A percentile compares a stretch with the other conserved stretches of the same genome.
phyloP scores from a whole-genome alignment of 306 rosid genomes.

The Prunus mume region DNA sequence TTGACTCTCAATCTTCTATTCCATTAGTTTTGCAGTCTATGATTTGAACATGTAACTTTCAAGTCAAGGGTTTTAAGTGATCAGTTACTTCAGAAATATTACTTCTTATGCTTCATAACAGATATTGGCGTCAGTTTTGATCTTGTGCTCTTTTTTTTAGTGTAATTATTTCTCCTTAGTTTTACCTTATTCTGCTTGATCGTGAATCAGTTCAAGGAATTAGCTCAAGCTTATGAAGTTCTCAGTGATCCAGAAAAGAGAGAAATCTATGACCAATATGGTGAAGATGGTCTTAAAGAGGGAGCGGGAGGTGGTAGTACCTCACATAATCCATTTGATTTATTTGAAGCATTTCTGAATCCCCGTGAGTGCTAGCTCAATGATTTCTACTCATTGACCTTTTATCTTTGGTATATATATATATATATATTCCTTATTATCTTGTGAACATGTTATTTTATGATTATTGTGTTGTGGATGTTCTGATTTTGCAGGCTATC shows the following conservation, averaged over 20 bases:
- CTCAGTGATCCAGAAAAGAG: slow-evolving; percentile 69
- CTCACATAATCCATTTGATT: slow-evolving; percentile 64
- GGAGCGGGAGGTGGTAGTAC: slow-evolving; percentile 67
- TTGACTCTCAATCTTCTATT: too few relatives aligned
- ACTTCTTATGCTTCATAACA: background rate
- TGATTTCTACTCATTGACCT: background rate
- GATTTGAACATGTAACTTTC: background rate
- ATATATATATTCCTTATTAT: background rate
- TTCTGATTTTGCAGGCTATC: slow-evolving; percentile 32
- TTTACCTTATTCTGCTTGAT: background rate
- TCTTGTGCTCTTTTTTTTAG: background rate
- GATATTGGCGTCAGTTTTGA: background rate
- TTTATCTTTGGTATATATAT: background rate
- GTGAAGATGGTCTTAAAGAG: slow-evolving; percentile 81
- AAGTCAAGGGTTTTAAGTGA: background rate
- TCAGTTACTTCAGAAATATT: background rate
- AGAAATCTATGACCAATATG: slow-evolving; percentile 70
- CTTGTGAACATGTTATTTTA: background rate
- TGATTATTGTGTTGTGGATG: slow-evolving; percentile 2
- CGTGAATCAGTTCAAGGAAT: slow-evolving; percentile 63
- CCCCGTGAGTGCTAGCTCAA: slow-evolving; percentile 34
- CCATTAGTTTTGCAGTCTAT: too few relatives aligned
- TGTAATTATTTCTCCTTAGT: background rate
- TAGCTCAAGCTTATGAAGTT: slow-evolving; percentile 79
- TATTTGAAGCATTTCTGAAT: slow-evolving; percentile 59